Evolutionary conservation across 768 basidiomycete species (phyloP).

Genomic region (Panus rudis): DNA sequence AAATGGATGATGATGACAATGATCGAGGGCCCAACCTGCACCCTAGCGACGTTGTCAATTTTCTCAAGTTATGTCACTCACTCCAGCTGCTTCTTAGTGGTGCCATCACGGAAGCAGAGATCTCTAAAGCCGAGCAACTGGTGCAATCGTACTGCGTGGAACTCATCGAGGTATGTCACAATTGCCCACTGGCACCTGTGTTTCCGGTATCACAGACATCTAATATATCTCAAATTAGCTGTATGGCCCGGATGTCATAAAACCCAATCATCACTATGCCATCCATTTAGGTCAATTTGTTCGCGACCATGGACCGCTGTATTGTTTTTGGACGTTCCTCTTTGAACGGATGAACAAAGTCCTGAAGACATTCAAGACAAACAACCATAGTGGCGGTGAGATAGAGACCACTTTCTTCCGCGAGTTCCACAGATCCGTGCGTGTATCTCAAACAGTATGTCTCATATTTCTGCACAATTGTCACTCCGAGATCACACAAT

Average conservation of each 20-base stretch:
- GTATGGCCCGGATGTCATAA: conserved; percentile 24
- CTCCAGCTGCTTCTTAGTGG: conserved; percentile 10
- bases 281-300: conserved; percentile 23
- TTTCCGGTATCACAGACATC: conserved; percentile 10
- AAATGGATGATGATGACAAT: too few relatives aligned
- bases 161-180: conserved; percentile 14
- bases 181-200: too few relatives aligned
- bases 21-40: too few relatives aligned
- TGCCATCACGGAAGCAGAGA: conserved; percentile 5
- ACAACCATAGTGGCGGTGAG: conserved; percentile 26
- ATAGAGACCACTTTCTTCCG: conserved; percentile 23
- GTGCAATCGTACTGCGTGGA: conserved; percentile 17
- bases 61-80: conserved; percentile 16
- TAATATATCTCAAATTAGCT: conserved; percentile 14
- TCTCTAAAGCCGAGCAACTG: conserved; percentile 12
- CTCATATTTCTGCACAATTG: background rate
- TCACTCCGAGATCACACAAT: too few relatives aligned
- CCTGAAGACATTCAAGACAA: conserved; percentile 28
- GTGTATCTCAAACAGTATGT: conserved; percentile 2
- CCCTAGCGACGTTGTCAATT: conserved; percentile 15
- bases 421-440: conserved; percentile 17
- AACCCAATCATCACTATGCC: conserved; percentile 32
- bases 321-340: conserved; percentile 32
- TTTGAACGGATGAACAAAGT: conserved; percentile 31
- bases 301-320: conserved; percentile 28